phyloP scores from a whole-genome alignment of 306 rosid genomes.

The Alnus glutinosa region DNA sequence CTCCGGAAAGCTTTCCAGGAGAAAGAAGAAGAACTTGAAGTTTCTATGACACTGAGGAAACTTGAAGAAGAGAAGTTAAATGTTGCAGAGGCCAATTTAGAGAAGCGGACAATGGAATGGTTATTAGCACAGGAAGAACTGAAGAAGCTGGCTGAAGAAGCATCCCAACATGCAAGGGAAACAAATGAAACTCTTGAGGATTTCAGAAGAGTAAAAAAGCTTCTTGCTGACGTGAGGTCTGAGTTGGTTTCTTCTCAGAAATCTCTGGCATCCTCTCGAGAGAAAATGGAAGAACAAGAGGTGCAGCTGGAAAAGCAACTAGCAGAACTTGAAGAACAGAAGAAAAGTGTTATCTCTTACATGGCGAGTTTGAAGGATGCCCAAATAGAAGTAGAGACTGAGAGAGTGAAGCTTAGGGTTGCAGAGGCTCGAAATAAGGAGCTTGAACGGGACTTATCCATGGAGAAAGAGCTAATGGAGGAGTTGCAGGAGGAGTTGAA shows the following conservation, averaged over 20 bases:
- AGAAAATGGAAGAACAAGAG: constrained; percentile 75
- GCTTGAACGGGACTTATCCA: constrained; percentile 56
- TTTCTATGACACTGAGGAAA: constrained; percentile 41
- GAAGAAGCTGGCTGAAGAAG: constrained; percentile 57
- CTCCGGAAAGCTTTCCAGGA: constrained; percentile 48
- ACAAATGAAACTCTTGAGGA: constrained; percentile 52
- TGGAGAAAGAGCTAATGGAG: constrained; percentile 59
- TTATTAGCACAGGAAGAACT: constrained; percentile 75
- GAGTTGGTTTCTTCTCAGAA: constrained; percentile 91
- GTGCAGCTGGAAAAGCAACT: constrained; percentile 56
- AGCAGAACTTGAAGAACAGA: constrained; percentile 70
- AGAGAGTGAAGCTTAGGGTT: constrained; percentile 57
- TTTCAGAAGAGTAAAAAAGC: constrained; percentile 68
- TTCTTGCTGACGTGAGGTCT: constrained; percentile 67
- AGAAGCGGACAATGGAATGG: constrained; percentile 77
- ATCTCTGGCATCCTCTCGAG: constrained; percentile 61
- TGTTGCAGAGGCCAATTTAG: constrained; percentile 62
- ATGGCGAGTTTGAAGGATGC: constrained; percentile 64
- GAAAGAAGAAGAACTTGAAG: constrained; percentile 58
- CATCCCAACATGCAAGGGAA: constrained; percentile 52
- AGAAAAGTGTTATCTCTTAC: constrained; percentile 58
- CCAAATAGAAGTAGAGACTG: constrained; percentile 73
- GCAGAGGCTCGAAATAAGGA: constrained; percentile 66
- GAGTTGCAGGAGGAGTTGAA: constrained; percentile 64
- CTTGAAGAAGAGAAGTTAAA: constrained; percentile 66